Evolutionary conservation across 2,329 filamentous ascomycete species (phyloP).

Genomic region (Colletotrichum abscissum): DNA sequence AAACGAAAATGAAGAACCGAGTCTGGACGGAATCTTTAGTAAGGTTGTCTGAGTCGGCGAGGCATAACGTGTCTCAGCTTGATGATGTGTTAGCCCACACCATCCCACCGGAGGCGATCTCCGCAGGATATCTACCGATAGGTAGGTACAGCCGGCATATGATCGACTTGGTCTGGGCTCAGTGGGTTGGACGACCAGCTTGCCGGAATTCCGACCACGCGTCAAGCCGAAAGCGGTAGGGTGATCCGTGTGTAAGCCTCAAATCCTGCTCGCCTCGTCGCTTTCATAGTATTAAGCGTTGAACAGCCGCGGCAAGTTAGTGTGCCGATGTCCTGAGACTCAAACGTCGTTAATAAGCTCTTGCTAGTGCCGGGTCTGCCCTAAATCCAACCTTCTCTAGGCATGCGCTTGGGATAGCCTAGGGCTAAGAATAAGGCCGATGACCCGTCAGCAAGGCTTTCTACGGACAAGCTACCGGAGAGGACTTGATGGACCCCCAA

Average conservation of each 20-base stretch:
- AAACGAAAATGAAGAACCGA: background rate
- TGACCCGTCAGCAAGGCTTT: background rate
- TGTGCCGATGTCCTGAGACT: conserved; percentile 2
- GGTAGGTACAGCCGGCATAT: background rate
- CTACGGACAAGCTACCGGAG: background rate
- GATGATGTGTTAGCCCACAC: background rate
- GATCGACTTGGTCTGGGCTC: background rate
- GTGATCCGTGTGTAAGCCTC: background rate
- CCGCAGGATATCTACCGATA: background rate
- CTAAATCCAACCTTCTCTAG: background rate
- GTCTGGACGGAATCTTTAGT: background rate
- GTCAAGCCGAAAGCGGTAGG: conserved; percentile 7
- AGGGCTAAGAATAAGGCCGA: background rate
- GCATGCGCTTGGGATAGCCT: background rate
- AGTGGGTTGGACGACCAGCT: background rate
- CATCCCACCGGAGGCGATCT: background rate
- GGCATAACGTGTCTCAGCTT: background rate
- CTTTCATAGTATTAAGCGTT: background rate
- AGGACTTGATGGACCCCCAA: background rate
- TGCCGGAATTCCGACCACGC: conserved; percentile 16
- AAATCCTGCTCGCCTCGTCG: background rate
- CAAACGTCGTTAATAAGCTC: conserved; percentile 6
- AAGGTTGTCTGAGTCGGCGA: background rate
- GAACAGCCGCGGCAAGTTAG: background rate
- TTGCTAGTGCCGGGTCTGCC: background rate